Percentiles rank a stretch among this genome's conserved stretches.
Conservation (phyloP, 805 yeast genomes). For the Candida nanaspora region DNA sequence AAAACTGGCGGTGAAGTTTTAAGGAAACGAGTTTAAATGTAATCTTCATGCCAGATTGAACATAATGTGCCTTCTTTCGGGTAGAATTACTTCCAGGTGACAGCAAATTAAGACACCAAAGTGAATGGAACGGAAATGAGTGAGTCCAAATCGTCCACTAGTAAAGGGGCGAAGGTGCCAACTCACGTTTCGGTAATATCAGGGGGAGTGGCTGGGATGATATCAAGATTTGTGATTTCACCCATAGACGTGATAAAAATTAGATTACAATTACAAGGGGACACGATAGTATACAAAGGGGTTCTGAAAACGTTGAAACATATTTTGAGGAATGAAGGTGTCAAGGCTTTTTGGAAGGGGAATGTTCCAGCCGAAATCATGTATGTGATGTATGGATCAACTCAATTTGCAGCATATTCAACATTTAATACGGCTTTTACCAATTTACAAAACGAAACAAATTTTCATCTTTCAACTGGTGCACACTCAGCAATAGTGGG, state of each 20-base stretch:
- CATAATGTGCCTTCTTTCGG: not conserved
- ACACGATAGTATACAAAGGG: slow-evolving; percentile 26
- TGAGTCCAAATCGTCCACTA: not conserved
- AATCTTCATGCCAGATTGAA: too few relatives aligned
- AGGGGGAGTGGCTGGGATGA: slow-evolving; percentile 65
- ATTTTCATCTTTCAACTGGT: slow-evolving; percentile 24
- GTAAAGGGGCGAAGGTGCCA: slow-evolving; percentile 44
- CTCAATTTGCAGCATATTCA: slow-evolving; percentile 73
- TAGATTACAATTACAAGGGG: slow-evolving; percentile 55
- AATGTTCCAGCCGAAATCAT: slow-evolving; percentile 86
- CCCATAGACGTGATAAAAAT: slow-evolving; percentile 78
- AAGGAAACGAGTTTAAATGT: too few relatives aligned
- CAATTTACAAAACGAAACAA: slow-evolving; percentile 17
- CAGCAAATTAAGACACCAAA: not conserved
- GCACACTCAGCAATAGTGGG: slow-evolving; percentile 57
- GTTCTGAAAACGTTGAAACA: slow-evolving; percentile 29
- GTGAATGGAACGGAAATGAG: not conserved
- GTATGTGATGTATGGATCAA: slow-evolving; percentile 79
- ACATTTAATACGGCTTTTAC: slow-evolving; percentile 39
- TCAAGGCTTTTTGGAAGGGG: slow-evolving; percentile 88
- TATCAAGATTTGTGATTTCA: slow-evolving; percentile 47
- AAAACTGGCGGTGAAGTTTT: not conserved
- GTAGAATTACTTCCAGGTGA: too few relatives aligned
- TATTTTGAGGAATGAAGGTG: slow-evolving; percentile 47
- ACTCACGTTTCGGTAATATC: slow-evolving; percentile 51